Conservation (phyloP, 257 asterid genomes). For the Gentiana macrophylla region DNA sequence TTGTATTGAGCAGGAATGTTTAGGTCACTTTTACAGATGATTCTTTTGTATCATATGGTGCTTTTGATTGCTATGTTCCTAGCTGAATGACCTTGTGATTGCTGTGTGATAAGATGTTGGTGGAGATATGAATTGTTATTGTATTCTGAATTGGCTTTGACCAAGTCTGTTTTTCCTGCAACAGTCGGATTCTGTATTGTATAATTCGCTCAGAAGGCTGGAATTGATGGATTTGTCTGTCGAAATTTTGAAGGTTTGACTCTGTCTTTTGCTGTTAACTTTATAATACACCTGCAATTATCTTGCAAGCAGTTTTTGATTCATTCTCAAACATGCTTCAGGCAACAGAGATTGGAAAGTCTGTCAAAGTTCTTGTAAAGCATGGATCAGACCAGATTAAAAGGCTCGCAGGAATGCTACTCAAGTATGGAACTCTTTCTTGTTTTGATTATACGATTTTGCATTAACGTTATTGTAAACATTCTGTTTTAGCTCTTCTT, state of each 20-base stretch:
- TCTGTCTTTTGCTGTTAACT: conserved; percentile 2
- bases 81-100: neutral
- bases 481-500: neutral
- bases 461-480: neutral
- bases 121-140: too few relatives aligned
- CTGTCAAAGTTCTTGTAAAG: conserved; percentile 40
- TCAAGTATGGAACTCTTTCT: conserved; percentile 35
- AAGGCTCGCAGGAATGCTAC: conserved; percentile 37
- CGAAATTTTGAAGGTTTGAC: conserved; percentile 67
- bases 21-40: neutral
- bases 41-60: neutral
- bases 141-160: conserved; percentile 6
- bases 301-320: neutral
- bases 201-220: conserved; percentile 67
- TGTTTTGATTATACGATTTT: neutral
- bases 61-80: neutral
- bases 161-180: conserved; percentile 11
- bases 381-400: conserved; percentile 47
- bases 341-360: conserved; percentile 58
- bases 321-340: conserved; percentile 15
- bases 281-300: conserved; percentile 1
- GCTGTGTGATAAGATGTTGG: too few relatives aligned
- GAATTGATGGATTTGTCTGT: conserved; percentile 66
- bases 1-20: conserved; percentile 2
- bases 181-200: conserved; percentile 49